These are phyloP conservation scores for Actinidia polygama DNA, from an alignment of 179 eudicot species.

Conservation along the genomic window DNA sequence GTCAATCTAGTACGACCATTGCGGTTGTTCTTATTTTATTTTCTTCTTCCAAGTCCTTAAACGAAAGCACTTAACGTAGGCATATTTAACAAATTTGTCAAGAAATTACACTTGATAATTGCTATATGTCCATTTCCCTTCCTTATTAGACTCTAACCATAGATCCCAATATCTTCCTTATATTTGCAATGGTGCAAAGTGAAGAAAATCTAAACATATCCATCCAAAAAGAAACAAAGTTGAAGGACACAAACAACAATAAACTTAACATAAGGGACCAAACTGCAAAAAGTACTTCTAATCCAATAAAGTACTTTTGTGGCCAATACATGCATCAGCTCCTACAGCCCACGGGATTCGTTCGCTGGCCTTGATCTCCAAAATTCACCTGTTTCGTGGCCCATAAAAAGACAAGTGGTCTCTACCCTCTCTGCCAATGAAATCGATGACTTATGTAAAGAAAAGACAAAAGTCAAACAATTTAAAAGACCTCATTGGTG, in stretches of 20 bases:
- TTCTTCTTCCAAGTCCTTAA: no score
- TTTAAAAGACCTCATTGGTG: not conserved
- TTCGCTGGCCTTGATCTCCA: slow-evolving; percentile 11
- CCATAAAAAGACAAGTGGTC: not conserved
- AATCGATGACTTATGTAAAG: not conserved
- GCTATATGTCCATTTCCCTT: no score
- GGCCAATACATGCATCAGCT: slow-evolving; percentile 13
- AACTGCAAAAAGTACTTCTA: not conserved
- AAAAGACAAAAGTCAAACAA: not conserved
- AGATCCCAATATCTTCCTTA: not conserved
- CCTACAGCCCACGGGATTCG: slow-evolving; percentile 20
- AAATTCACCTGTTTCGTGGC: not conserved
- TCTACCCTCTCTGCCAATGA: not conserved
- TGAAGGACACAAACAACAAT: not conserved
- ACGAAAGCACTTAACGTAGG: not conserved
- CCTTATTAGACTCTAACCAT: no score
- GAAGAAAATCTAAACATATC: not conserved
- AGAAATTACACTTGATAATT: no score
- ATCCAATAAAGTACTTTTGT: not conserved
- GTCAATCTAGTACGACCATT: no score
- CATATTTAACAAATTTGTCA: no score
- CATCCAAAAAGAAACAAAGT: not conserved
- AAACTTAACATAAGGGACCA: not conserved
- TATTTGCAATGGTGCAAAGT: not conserved
- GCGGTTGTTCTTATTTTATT: no score